These are phyloP conservation scores for Mucor piriformis DNA, from an alignment of 371 early-diverging fungal species.

Conservation along the genomic window DNA sequence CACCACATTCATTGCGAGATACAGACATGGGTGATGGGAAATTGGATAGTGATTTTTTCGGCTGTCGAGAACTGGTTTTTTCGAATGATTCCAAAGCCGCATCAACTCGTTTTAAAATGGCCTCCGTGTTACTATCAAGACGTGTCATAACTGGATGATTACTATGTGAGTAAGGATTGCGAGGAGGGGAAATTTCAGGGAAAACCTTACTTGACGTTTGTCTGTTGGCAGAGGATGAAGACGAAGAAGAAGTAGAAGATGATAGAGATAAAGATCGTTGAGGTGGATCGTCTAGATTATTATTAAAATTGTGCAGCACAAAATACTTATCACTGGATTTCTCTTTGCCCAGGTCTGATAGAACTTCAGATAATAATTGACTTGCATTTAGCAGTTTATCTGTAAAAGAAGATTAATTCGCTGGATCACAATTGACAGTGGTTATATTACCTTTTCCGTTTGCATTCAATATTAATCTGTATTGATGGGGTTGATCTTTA, in stretches of 20 bases:
- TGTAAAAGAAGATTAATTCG: background rate
- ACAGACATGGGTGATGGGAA: conserved; percentile 26
- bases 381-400: conserved; percentile 12
- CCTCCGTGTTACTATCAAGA: conserved; percentile 24
- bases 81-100: conserved; percentile 17
- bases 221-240: conserved; percentile 6
- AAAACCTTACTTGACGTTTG: conserved; percentile 23
- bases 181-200: conserved; percentile 13
- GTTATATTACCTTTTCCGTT: conserved; percentile 22
- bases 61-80: background rate
- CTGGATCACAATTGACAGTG: too few relatives aligned
- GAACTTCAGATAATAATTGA: conserved; percentile 4
- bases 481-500: conserved; percentile 17
- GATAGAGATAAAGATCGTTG: conserved; percentile 3
- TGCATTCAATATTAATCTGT: conserved; percentile 15
- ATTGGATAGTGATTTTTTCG: background rate
- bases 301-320: conserved; percentile 19
- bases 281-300: background rate
- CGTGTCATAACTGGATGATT: conserved; percentile 21
- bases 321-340: conserved; percentile 20
- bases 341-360: conserved; percentile 4
- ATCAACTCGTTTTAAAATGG: conserved; percentile 24
- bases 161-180: background rate
- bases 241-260: conserved; percentile 9
- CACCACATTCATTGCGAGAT: conserved; percentile 28